Evolutionary conservation across 768 basidiomycete genomes (phyloP).

Genomic region (Agrocybe pediades): DNA sequence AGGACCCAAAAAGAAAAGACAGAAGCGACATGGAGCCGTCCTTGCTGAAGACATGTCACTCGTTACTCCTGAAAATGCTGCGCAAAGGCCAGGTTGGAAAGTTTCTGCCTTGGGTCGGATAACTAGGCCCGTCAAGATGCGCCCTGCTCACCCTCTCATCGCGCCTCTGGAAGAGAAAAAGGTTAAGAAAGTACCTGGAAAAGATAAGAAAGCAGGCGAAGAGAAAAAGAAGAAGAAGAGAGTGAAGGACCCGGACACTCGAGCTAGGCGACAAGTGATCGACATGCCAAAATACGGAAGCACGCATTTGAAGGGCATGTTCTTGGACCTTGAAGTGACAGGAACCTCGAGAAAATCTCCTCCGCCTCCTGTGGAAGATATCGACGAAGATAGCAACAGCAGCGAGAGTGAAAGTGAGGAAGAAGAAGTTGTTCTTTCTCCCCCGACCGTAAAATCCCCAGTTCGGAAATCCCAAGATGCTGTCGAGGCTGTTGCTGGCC

Average conservation of each 20-base stretch:
- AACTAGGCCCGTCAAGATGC: constrained; percentile 67
- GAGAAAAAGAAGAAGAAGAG: constrained; percentile 46
- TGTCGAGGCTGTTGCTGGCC: constrained; percentile 2
- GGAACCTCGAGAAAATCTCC: constrained; percentile 13
- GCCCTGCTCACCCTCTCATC: constrained; percentile 64
- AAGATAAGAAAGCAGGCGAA: constrained; percentile 16
- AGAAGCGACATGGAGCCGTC: constrained; percentile 35
- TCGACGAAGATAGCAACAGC: constrained; percentile 12
- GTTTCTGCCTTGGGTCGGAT: constrained; percentile 68
- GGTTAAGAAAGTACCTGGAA: constrained; percentile 15
- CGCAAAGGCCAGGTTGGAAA: constrained; percentile 62
- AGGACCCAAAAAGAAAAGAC: constrained; percentile 50
- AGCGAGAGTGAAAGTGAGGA: constrained; percentile 13
- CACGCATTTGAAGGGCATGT: constrained; percentile 67
- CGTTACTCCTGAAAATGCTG: constrained; percentile 59
- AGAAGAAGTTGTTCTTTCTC: background rate
- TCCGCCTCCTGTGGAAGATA: constrained; percentile 12
- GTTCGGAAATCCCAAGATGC: background rate
- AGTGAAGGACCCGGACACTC: constrained; percentile 48
- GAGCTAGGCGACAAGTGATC: constrained; percentile 66
- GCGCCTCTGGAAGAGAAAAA: constrained; percentile 29
- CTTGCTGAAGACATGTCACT: constrained; percentile 67
- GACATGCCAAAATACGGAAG: constrained; percentile 76
- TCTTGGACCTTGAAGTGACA: constrained; percentile 50
- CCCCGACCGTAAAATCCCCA: background rate